phyloP scores from a whole-genome alignment of 352 stramenopile species.

The Lagenidium giganteum region DNA sequence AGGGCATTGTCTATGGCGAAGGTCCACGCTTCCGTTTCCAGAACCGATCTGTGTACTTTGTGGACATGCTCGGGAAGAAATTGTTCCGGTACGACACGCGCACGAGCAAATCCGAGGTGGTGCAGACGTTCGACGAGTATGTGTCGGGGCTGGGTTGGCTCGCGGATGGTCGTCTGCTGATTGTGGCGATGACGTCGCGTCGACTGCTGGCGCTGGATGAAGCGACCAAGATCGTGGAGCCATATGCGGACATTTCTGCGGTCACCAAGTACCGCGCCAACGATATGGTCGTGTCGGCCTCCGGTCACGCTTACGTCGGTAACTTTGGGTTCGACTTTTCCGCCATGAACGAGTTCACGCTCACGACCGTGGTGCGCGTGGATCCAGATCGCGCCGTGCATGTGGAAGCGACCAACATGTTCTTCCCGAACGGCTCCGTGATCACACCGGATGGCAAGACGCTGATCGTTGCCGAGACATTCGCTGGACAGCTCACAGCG shows the following conservation, averaged over 20 bases:
- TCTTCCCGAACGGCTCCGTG: constrained; percentile 71
- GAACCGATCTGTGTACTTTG: constrained; percentile 5
- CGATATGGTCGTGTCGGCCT: constrained; percentile 51
- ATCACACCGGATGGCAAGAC: constrained; percentile 72
- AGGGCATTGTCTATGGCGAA: constrained; percentile 1
- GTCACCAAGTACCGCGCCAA: constrained; percentile 50
- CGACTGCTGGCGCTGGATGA: constrained; percentile 40
- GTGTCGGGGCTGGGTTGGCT: constrained; percentile 61
- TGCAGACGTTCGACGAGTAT: too few species aligned
- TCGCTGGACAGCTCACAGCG: constrained; percentile 40
- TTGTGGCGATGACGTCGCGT: constrained; percentile 45
- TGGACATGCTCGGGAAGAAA: constrained; percentile 1
- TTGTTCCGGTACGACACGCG: constrained; percentile 2
- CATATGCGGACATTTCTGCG: constrained; percentile 45
- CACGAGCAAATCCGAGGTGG: constrained; percentile 1
- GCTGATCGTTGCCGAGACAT: constrained; percentile 65
- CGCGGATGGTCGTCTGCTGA: constrained; percentile 48
- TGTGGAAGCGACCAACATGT: constrained; percentile 45
- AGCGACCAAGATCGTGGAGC: constrained; percentile 15
- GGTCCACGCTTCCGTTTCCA: constrained; percentile 3
- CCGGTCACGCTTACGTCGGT: constrained; percentile 42
- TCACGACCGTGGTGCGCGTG: constrained; percentile 55
- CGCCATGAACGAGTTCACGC: constrained; percentile 22
- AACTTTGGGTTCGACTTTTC: constrained; percentile 62
- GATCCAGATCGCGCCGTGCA: constrained; percentile 32